Conservation (phyloP, 345 rosid genomes). For the Dimocarpus longan region DNA sequence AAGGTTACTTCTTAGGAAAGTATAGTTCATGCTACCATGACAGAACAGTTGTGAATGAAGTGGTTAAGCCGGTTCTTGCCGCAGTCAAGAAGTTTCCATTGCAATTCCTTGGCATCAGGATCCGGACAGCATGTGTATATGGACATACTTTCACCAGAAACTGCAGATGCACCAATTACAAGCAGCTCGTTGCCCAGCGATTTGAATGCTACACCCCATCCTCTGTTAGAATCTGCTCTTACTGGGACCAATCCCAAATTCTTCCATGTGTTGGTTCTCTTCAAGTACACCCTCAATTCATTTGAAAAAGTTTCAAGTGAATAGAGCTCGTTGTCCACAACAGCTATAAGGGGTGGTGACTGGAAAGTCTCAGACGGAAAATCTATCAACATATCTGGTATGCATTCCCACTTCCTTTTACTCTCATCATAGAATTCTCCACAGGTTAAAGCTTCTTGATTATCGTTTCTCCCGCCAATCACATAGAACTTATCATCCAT, state of each 20-base stretch:
- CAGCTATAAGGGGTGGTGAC: conserved; percentile 85
- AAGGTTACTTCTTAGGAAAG: conserved; percentile 6
- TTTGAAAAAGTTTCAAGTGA: conserved; percentile 69
- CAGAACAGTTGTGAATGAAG: conserved; percentile 79
- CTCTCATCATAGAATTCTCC: conserved; percentile 69
- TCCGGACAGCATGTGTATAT: conserved; percentile 73
- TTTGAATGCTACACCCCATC: conserved; percentile 97
- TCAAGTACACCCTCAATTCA: conserved; percentile 61
- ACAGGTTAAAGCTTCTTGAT: conserved; percentile 50
- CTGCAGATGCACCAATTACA: conserved; percentile 67
- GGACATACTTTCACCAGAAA: conserved; percentile 52
- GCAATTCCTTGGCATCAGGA: conserved; percentile 36
- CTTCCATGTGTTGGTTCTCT: conserved; percentile 67
- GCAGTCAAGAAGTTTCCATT: conserved; percentile 67
- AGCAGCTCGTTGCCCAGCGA: conserved; percentile 79
- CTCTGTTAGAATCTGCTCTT: conserved; percentile 63
- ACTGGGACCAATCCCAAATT: conserved; percentile 74
- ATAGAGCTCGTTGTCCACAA: conserved; percentile 70
- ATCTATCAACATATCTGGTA: conserved; percentile 59
- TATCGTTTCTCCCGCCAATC: conserved; percentile 71
- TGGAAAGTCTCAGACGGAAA: conserved; percentile 49
- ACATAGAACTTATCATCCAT: conserved; percentile 74
- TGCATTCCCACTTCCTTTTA: conserved; percentile 56
- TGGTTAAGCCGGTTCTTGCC: conserved; percentile 57
- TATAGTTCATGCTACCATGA: conserved; percentile 63